Evolutionary conservation across 345 rosid species (phyloP).

Genomic region (Eutrema japonicum): DNA sequence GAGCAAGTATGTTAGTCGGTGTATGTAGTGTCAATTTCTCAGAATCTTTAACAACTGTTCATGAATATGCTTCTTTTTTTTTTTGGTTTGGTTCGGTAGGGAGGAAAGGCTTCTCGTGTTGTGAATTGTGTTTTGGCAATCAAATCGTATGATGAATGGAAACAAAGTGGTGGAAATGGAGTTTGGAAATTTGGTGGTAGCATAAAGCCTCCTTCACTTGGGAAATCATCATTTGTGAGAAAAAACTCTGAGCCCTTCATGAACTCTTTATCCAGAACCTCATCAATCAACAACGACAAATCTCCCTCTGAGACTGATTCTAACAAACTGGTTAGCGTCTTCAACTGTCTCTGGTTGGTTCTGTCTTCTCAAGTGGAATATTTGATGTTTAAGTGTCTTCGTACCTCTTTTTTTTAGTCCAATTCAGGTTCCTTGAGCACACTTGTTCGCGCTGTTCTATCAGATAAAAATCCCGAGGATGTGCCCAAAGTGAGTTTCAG

Average conservation of each 20-base stretch:
- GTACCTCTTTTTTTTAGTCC: constrained; percentile 47
- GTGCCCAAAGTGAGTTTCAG: constrained; percentile 64
- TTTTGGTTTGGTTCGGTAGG: constrained; percentile 45
- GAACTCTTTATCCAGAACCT: constrained; percentile 65
- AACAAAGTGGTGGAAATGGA: constrained; percentile 73
- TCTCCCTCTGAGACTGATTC: constrained; percentile 48
- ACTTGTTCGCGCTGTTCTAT: constrained; percentile 76
- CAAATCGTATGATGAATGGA: constrained; percentile 86
- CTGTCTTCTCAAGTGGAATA: constrained; percentile 10
- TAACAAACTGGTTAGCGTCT: constrained; percentile 70
- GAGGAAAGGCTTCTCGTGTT: constrained; percentile 80
- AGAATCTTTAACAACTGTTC: background rate
- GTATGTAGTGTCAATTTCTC: background rate
- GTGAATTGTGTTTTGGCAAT: constrained; percentile 78
- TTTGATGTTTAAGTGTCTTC: constrained; percentile 21
- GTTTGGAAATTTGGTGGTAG: constrained; percentile 84
- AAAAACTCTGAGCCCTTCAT: constrained; percentile 77
- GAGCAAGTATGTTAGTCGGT: constrained; percentile 62
- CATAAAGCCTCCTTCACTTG: constrained; percentile 55
- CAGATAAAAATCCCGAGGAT: constrained; percentile 86
- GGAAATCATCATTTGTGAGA: constrained; percentile 59
- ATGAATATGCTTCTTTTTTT: background rate
- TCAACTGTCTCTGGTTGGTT: constrained; percentile 31
- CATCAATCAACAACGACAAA: constrained; percentile 55
- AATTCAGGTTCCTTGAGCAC: constrained; percentile 62